phyloP scores from a whole-genome alignment of 192 early-diverging fungal species.

The Coemansia reversa region DNA sequence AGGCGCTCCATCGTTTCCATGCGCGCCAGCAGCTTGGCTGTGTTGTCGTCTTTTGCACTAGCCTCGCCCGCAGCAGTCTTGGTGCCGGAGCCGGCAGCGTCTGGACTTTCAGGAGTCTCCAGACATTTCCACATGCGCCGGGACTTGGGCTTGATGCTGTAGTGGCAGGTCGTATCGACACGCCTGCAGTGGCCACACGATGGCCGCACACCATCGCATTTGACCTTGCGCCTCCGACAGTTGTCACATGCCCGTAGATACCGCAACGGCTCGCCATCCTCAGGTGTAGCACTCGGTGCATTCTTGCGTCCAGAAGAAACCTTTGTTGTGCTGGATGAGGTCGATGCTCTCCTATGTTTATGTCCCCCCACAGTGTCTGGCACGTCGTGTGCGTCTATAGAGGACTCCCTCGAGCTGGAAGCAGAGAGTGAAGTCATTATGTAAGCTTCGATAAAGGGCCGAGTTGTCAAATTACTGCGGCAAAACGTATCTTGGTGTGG shows the following conservation, averaged over 20 bases:
- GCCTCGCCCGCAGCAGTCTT: slow-evolving; percentile 7
- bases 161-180: slow-evolving; percentile 47
- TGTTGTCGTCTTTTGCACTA: slow-evolving; percentile 21
- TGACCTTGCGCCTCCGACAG: slow-evolving; percentile 54
- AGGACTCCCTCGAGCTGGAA: slow-evolving; percentile 31
- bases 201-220: slow-evolving; percentile 50
- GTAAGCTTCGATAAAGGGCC: background rate
- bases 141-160: slow-evolving; percentile 54
- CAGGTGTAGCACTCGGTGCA: background rate
- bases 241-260: slow-evolving; percentile 54
- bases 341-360: background rate
- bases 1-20: slow-evolving; percentile 55
- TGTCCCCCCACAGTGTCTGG: background rate
- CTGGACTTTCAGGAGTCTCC: slow-evolving; percentile 17
- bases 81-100: background rate
- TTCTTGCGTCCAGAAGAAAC: background rate
- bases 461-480: background rate
- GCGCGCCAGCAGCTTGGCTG: slow-evolving; percentile 44
- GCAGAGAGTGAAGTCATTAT: slow-evolving; percentile 3
- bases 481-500: background rate
- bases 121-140: slow-evolving; percentile 54
- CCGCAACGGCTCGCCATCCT: slow-evolving; percentile 8
- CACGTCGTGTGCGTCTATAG: slow-evolving; percentile 13
- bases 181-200: slow-evolving; percentile 46
- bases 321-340: background rate